Evolutionary conservation across 176 grass and related monocot genomes (phyloP).

Genomic region (Oryza longistaminata): DNA sequence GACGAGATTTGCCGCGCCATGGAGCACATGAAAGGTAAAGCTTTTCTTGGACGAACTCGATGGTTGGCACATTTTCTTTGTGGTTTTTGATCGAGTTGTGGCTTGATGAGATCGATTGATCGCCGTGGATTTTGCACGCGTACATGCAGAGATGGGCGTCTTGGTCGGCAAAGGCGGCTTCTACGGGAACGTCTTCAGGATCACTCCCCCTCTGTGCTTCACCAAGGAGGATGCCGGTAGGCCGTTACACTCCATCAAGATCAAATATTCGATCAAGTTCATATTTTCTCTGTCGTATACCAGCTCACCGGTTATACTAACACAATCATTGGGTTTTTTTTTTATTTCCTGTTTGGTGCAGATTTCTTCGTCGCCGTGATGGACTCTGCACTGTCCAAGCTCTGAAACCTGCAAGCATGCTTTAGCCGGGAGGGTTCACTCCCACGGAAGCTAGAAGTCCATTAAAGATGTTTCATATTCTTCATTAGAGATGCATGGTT

Average conservation of each 20-base stretch:
- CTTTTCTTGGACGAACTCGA: background rate
- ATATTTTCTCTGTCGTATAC: background rate
- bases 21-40: conserved; percentile 87
- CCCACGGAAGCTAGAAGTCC: background rate
- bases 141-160: conserved; percentile 75
- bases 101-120: background rate
- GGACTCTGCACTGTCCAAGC: conserved; percentile 81
- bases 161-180: conserved; percentile 93
- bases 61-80: background rate
- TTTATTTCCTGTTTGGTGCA: conserved; percentile 22
- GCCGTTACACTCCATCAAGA: background rate
- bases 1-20: conserved; percentile 78
- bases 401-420: conserved; percentile 46
- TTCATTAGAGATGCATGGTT: background rate
- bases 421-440: no score
- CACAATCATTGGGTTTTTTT: background rate
- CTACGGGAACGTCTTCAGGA: conserved; percentile 97
- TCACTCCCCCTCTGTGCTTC: conserved; percentile 93
- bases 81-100: background rate
- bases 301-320: no score
- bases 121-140: background rate
- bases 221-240: conserved; percentile 89
- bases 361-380: conserved; percentile 82
- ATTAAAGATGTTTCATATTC: background rate
- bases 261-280: background rate